Base-by-base conservation (phyloP, 2,329 filamentous ascomycete species). In the Pseudocercospora cruenta region DNA sequence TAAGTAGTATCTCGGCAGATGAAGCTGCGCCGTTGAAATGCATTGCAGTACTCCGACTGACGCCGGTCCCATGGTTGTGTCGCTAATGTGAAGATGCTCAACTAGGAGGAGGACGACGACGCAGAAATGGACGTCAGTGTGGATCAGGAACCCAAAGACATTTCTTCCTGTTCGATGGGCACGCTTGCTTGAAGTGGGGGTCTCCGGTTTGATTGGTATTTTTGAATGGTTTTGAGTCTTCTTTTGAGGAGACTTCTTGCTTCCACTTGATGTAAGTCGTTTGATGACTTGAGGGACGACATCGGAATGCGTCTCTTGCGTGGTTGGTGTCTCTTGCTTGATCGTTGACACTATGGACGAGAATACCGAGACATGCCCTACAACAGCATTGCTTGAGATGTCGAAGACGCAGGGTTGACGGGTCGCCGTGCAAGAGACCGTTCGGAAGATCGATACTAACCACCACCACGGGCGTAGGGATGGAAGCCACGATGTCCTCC, bases 401-500 rank as follows among this genome's bases (percentile, higher is more conserved):
- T n/a, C 39, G 16, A 43, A 43, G 4, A n/a, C 39, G 16, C 39
- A 5, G 16, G 8, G 14, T 43, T 7, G 39, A 43, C 16, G 39
- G 39, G 39, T 19, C 39, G 39, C 16, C 6, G 39, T 19, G 39
- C 39, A 43, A n/a, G 39, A 43, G 39, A 43, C 16, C n/a, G 39
- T 43, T 14, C 47, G 3, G 22, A 33, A 60, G 36, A 60, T 43
- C 24, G 26, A 16, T 39, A 36, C 69, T 70, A 71, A 60, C 66
- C 68, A 36, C 71, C 72, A 49, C 73, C 71, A 60, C 83, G 79
- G 54, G 85, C 81, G 80, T 96, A 96, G 33, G 93, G 93, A 77
- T 96, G 92, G 80, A 87, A 96, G 2, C 91, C 92, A 28, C 92
- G 83, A 79, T 85, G 78, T 4, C 88, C 87, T 66, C 92, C 91